Base-by-base conservation (phyloP, 331 rosid species). In the Erythrophleum ivorense region DNA sequence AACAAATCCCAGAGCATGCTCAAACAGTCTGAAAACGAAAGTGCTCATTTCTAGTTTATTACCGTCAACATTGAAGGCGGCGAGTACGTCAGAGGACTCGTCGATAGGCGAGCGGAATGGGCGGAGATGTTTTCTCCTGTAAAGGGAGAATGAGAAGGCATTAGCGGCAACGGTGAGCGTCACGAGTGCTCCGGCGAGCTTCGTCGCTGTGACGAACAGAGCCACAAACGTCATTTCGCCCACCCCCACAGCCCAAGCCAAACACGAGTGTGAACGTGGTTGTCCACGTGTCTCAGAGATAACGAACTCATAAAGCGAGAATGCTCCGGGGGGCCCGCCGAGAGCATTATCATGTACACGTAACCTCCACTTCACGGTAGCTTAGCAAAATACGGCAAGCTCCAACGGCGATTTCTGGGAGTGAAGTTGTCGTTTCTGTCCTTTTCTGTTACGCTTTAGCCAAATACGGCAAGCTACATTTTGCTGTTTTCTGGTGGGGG, bases 131-230 rank as follows among this genome's bases (percentile, higher is more conserved):
- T 87, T 90, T 43, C 80, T 78, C 68, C 96, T 84, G 78, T 45
- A 93, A 60, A 89, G 94, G 1, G 87, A 63, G 86, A 84, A 95
- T 5, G 97, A 89, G 90, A 87, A 86, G 21, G 87, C 97, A 86
- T 95, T 95, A 78, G 91, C 90, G 53, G 99, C 97, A 78, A 93
- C 85, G 80, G 92, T 81, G 84, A 91, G 81, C 1, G 91, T 89
- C 9, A 80, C 86, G 24, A 95, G 19, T 19, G 89, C 78, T 72
- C 94, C 96, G 86, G 92, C 94, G 79, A 95, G 86, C 90, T 95
- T 93, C n/a, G 98, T 91, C 6, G 91, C 98, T 5, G 90, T 45
- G 43, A 86, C 59, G 80, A 95, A 95, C 64, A 95, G 82, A 11
- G 91, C 83, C 5, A 81, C 87, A 0, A 88, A 59, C 70, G 98